Evolutionary conservation across 2,329 filamentous ascomycete genomes (phyloP).

Genomic region (Pochonia chlamydosporia): DNA sequence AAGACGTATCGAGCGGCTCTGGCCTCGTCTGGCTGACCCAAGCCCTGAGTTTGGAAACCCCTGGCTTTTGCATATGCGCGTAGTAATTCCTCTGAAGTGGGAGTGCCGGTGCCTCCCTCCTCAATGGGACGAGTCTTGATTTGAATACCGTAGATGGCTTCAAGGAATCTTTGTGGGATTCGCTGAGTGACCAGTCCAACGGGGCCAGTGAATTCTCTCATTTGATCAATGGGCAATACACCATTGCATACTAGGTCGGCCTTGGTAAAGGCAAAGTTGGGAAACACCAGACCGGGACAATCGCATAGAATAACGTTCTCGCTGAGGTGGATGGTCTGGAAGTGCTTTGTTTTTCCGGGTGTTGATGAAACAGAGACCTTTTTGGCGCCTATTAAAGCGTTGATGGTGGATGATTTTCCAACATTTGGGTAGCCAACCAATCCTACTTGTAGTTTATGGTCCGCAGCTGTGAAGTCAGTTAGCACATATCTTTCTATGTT

Average conservation of each 20-base stretch:
- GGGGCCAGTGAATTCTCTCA: slow-evolving; percentile 87
- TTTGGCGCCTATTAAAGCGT: slow-evolving; percentile 95
- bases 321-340: slow-evolving; percentile 94
- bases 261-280: slow-evolving; percentile 95
- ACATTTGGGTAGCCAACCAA: slow-evolving; percentile 98
- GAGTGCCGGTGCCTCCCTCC: slow-evolving; percentile 85
- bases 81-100: slow-evolving; percentile 80
- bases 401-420: slow-evolving; percentile 98
- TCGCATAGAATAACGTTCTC: slow-evolving; percentile 89
- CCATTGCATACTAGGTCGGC: slow-evolving; percentile 94
- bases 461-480: slow-evolving; percentile 28
- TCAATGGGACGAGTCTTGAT: slow-evolving; percentile 76
- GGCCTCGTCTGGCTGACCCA: slow-evolving; percentile 89
- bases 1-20: slow-evolving; percentile 83
- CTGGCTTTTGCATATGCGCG: slow-evolving; percentile 81
- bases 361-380: slow-evolving; percentile 98
- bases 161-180: slow-evolving; percentile 82
- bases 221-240: slow-evolving; percentile 90
- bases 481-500: not conserved
- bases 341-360: slow-evolving; percentile 98
- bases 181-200: slow-evolving; percentile 75
- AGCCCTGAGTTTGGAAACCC: slow-evolving; percentile 84
- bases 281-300: slow-evolving; percentile 97
- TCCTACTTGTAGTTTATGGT: slow-evolving; percentile 77
- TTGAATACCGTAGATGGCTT: slow-evolving; percentile 89